Evolutionary conservation across 768 basidiomycete species (phyloP), one percentile per base, ranked within the genome.

Genomic region (Guyanaporus albipodus): DNA sequence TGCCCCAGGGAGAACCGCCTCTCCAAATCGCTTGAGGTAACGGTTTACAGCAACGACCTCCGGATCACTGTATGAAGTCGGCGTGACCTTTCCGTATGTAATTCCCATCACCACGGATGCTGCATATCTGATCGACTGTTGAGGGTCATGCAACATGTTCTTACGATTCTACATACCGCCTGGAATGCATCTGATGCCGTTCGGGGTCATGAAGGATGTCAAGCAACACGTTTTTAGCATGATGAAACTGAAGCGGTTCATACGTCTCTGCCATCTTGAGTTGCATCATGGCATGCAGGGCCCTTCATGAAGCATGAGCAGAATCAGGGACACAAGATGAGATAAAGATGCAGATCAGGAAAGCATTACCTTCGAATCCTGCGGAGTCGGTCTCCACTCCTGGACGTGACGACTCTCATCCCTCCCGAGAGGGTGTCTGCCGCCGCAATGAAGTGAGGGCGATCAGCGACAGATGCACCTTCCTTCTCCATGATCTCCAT

Each of bases 1-100:
- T 0, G 61, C 58, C 2, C 70, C 70, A 9, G 68, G 68, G 2
- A 59, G 57, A 38, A 70, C 45, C 6, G 53, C 59, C 4, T 26
- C 19, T 23, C 59, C 53, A 3, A 72, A 52, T 28, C 67, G 58
- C 3, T 38, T 39, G 12, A 59, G 35, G 15, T 47, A 46, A 18
- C 58, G 49, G 19, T 46, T 52, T 22, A 59, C 38, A 6, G 52
- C 50, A 14, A 46, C 28, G 15, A 67, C 49, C 19, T 59, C 62
- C 0, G 59, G 55, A 41, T 57, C 61, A 7, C 55, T 38, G 7
- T 29, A 43, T 1, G 63, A 53, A 6, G 57, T 61, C 14, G 61
- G 54, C 0, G 56, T 49, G 5, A 59, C 43, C 42, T 60, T 61
- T 14, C 63, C 63, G 18, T 66, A 63, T 8, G 53, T 36, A 22